These are phyloP conservation scores for Turritis glabra DNA, from an alignment of 345 rosid genomes.

Conservation along the genomic window DNA sequence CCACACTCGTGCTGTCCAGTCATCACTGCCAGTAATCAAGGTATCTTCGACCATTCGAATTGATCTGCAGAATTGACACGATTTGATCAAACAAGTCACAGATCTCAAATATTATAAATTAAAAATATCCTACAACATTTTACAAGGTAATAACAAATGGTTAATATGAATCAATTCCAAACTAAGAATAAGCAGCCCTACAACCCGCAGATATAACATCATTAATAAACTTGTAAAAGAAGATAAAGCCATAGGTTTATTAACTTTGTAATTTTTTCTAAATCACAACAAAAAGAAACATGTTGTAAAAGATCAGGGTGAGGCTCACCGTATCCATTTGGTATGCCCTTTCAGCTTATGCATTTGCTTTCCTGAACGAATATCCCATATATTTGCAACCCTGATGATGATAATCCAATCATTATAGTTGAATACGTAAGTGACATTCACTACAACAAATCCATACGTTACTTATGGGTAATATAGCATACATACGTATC, in stretches of 20 bases:
- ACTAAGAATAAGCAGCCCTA: neutral
- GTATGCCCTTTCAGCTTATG: constrained; percentile 94
- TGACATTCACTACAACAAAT: constrained; percentile 1
- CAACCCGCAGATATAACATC: neutral
- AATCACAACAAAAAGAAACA: constrained; percentile 10
- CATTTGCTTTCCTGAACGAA: constrained; percentile 97
- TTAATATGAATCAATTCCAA: neutral
- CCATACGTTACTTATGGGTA: neutral
- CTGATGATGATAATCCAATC: constrained; percentile 51
- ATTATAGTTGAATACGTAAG: constrained; percentile 10
- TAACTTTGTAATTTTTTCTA: neutral
- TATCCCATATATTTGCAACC: constrained; percentile 93
- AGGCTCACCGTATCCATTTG: constrained; percentile 92
- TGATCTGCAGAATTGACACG: constrained; percentile 60
- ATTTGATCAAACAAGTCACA: constrained; percentile 18
- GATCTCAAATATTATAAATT: neutral
- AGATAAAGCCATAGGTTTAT: neutral
- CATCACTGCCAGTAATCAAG: constrained; percentile 94
- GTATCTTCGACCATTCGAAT: constrained; percentile 97
- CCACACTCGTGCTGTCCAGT: constrained; percentile 99
- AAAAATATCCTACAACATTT: neutral
- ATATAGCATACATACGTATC: constrained; percentile 68
- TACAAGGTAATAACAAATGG: neutral
- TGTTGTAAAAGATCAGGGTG: constrained; percentile 11
- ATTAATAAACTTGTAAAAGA: neutral